Evolutionary conservation across 108 stramenopile genomes (phyloP), one percentile per base, ranked within the genome.

Genomic region (Fragilaria radians): DNA sequence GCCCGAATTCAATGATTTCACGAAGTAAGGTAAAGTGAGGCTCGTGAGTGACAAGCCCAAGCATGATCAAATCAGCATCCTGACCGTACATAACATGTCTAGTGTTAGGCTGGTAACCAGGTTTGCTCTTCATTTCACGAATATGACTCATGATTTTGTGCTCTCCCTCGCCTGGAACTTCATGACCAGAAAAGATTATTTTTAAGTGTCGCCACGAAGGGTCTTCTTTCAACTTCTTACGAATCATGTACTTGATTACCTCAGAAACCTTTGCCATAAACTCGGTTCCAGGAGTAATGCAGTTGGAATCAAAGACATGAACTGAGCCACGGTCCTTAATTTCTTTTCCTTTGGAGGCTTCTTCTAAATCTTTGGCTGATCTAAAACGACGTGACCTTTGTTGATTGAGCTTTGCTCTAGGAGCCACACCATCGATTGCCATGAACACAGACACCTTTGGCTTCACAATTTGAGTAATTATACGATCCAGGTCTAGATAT

Each of bases 71-170:
- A 79, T 99, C 99, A 11, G 99, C 99, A 77, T 99, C 99, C 57
- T 98, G 93, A 30, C 98, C 98, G 67, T 96, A 98, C 79, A 99
- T 95, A 72, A 96, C 97, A 76, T 99, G 99, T 19, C 95, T 81
- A 42, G 86, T 90, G 73, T 96, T 96, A 1, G 96, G 85, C 61
- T 80, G 73, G 67, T 92, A 92, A 46, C 73, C 81, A 27, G 88
- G 88, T 61, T 92, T 78, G 62, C 65, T 65, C 56, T 71, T 70
- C 88, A 90, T 87, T 60, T 85, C 89, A 26, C 96, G 82, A 70
- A 96, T 95, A 65, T 95, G 97, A 61, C 97, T 86, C 98, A 99
- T 99, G 65, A 99, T 97, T 73, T 99, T 99, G 78, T 99, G 98
- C 72, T 98, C 97, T 28, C 99, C 99, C 64, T 98, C 97, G 1